Conservation (phyloP, 371 early-diverging fungal genomes). For the Funneliformis caledonium region DNA sequence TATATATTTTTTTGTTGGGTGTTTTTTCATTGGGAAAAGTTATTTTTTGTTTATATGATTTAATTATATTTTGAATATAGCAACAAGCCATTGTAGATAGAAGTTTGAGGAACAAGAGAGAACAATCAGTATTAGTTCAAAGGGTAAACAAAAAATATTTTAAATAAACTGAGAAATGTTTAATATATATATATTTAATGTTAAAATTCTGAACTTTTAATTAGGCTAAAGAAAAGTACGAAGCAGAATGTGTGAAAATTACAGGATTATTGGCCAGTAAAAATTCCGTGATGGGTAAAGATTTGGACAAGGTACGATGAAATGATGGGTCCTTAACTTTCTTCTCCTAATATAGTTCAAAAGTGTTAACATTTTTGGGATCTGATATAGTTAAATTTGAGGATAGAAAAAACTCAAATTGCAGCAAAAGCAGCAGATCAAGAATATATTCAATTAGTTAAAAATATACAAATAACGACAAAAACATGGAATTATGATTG, state of each 20-base stretch:
- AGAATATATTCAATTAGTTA: conserved; percentile 55
- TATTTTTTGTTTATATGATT: not conserved
- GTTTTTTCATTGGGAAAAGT: too few relatives aligned
- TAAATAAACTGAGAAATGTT: not conserved
- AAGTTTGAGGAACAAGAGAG: conserved; percentile 50
- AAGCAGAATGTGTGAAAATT: conserved; percentile 51
- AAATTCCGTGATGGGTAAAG: conserved; percentile 41
- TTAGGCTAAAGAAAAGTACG: conserved; percentile 55
- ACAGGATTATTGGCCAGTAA: conserved; percentile 27
- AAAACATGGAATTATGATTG: conserved; percentile 57
- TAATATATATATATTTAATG: not conserved
- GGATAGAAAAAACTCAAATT: conserved; percentile 50
- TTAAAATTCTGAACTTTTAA: not conserved
- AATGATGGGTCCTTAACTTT: not conserved
- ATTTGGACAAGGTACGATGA: conserved; percentile 38
- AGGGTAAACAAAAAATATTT: conserved; percentile 41
- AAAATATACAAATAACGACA: conserved; percentile 52
- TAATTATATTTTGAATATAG: conserved; percentile 33
- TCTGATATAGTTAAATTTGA: conserved; percentile 41
- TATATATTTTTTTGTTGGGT: not conserved
- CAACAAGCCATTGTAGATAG: conserved; percentile 53
- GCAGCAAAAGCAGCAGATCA: conserved; percentile 48
- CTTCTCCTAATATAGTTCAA: not conserved
- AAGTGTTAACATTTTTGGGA: not conserved
- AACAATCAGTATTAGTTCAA: conserved; percentile 45